Evolutionary conservation across 2,329 filamentous ascomycete genomes (phyloP), one percentile per base, ranked within the genome.

Genomic region (Podosphaera aphanis): DNA sequence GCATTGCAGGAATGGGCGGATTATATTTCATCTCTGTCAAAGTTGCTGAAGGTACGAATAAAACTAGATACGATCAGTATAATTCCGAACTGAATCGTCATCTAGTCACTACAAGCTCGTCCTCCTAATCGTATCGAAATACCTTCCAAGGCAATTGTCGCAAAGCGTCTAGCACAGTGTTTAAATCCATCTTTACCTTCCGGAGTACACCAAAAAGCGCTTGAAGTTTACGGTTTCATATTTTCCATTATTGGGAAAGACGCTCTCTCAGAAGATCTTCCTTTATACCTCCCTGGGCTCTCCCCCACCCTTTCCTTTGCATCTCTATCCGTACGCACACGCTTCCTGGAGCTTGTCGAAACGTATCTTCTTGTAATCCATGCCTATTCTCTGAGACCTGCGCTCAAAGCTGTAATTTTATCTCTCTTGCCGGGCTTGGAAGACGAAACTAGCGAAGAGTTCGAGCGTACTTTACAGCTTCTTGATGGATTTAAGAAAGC

Each of bases 1-100:
- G 77, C 84, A 25, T 69, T 94, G 54, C 85, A 95, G 63, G 90
- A 98, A 74, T 98, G 90, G 90, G 90, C 92, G 43, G 90, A 98
- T 64, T 98, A 98, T 60, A 98, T 98, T 57, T 93, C 88, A 16
- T 98, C 95, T 60, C 66, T 98, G 47, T 92, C 83, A 59, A 77
- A 84, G 50, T 69, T 98, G 43, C 68, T 93, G 50, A 95, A 94
- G 74, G 83, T 86, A 60, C 54, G 58, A 16, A 35, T 49, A 15
- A 19, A 15, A 23, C 3, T 40, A 18, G 18, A 4, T 29, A 19
- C 5, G 25, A 29, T 11, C 11, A 8, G 2, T 31, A 49, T 41
- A 46, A 11, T 13, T n/a, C 11, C 5, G 15, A 51, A 48, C 60
- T 63, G 48, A 55, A 45, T 43, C 47, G 46, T 44, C 52, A 20